A percentile compares a stretch with the other conserved stretches of the same genome.
Evolutionary conservation across 768 basidiomycete genomes (phyloP).

Genomic region (Leucocoprinus leucothites): DNA sequence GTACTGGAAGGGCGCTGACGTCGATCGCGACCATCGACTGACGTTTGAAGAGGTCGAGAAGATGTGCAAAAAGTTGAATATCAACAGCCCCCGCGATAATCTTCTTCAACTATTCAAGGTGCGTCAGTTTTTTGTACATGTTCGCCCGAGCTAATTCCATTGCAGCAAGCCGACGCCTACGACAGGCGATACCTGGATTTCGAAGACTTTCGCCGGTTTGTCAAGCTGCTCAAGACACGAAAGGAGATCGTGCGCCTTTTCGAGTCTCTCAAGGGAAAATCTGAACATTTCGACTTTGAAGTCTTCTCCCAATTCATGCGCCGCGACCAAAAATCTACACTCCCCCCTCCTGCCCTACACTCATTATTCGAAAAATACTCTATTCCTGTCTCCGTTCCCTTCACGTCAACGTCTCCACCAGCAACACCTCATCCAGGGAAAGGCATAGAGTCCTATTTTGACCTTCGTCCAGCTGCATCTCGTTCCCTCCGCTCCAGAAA

Average conservation of each 20-base stretch:
- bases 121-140: constrained; percentile 11
- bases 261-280: constrained; percentile 34
- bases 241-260: constrained; percentile 76
- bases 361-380: constrained; percentile 39
- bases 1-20: constrained; percentile 77
- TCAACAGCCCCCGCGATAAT: constrained; percentile 59
- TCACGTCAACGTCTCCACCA: constrained; percentile 21
- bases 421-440: not conserved
- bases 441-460: not conserved
- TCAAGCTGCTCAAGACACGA: constrained; percentile 79
- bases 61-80: constrained; percentile 69
- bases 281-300: constrained; percentile 34
- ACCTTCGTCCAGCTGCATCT: not conserved
- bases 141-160: constrained; percentile 4
- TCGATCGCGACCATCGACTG: constrained; percentile 56
- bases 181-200: constrained; percentile 69
- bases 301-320: constrained; percentile 47
- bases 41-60: constrained; percentile 74
- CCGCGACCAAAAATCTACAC: constrained; percentile 41
- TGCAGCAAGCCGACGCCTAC: constrained; percentile 66
- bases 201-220: constrained; percentile 77
- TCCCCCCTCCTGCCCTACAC: constrained; percentile 32
- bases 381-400: constrained; percentile 8
- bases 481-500: not conserved
- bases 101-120: constrained; percentile 62